phyloP scores from a whole-genome alignment of 345 rosid species.

The Rhodamnia argentea region DNA sequence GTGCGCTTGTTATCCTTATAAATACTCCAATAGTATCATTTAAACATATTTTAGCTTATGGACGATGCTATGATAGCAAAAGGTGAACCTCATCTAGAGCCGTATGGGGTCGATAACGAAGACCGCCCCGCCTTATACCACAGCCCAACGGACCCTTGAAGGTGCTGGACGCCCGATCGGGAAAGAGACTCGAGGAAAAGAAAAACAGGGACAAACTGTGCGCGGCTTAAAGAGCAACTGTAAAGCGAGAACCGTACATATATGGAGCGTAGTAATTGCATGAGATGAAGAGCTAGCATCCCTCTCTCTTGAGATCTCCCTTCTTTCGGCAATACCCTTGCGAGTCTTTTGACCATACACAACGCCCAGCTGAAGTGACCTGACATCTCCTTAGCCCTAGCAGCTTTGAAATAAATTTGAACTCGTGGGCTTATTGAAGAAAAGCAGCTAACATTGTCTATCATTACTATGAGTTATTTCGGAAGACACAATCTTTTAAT shows the following conservation, averaged over 20 bases:
- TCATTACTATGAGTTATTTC: no score
- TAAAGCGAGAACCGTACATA: not conserved
- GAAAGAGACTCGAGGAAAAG: not conserved
- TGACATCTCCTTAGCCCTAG: not conserved
- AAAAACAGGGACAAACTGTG: not conserved
- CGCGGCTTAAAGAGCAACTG: not conserved
- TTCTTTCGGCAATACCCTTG: not conserved
- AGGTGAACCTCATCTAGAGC: no score
- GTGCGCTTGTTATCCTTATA: not conserved
- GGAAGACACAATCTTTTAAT: no score
- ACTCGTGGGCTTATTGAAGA: not conserved
- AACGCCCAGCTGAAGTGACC: not conserved
- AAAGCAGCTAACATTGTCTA: no score
- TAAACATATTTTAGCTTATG: no score
- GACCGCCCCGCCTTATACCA: not conserved
- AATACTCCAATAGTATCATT: no score
- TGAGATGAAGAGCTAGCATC: not conserved
- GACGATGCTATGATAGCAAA: no score
- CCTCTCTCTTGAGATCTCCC: not conserved
- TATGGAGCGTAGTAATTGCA: not conserved
- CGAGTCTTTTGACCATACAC: not conserved
- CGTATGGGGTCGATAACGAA: not conserved
- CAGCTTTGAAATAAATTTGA: slow-evolving; percentile 21
- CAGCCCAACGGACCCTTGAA: not conserved
- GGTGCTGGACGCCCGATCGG: not conserved